Base-by-base conservation (phyloP, 768 basidiomycete species). In the Mycena kentingensis region DNA sequence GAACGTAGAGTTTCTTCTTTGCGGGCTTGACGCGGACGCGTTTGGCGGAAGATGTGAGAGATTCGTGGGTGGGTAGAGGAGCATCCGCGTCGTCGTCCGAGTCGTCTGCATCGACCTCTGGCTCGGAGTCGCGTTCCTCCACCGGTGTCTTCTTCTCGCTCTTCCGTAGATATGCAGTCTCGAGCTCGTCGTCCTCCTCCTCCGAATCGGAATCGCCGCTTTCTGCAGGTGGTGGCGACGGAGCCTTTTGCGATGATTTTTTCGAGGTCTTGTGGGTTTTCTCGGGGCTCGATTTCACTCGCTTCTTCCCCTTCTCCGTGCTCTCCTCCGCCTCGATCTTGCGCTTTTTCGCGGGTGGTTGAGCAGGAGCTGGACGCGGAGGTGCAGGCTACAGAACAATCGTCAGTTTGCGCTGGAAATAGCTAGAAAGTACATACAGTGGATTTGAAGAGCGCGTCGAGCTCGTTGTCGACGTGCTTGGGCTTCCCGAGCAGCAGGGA, bases 41-140 rank as follows among this genome's bases (percentile, higher is more conserved):
- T 46, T 60, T 60, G 21, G 54, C 11, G 19, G 41, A 42, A n/a
- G 41, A n/a, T 7, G 26, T 50, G 2, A 86, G 45, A 3, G 82
- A 80, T 64, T 90, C 88, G 57, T 92, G 88, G n/a, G 85, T 75
- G n/a, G 83, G 72, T 21, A 61, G 62, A 4, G 77, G 62, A 2
- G 67, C 59, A 35, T 73, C 70, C 5, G 55, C 66, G 15, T 60
- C 62, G 11, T 60, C 66, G 48, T 77, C 74, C 2, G 67, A 65
- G n/a, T 70, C 64, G n/a, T n/a, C n/a, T n/a, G n/a, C 25, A 58
- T 63, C 19, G 6, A 52, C 57, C 27, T 63, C 54, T 27, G 48
- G 49, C 26, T 54, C 46, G 15, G 51, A 58, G 16, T 65, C 55
- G 26, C 55, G 49, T 18, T 41, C 51, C n/a, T 26, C 45, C 27